These are phyloP conservation scores for Phytophthora agathidicida DNA, from an alignment of 352 stramenopile species.

Conservation along the genomic window DNA sequence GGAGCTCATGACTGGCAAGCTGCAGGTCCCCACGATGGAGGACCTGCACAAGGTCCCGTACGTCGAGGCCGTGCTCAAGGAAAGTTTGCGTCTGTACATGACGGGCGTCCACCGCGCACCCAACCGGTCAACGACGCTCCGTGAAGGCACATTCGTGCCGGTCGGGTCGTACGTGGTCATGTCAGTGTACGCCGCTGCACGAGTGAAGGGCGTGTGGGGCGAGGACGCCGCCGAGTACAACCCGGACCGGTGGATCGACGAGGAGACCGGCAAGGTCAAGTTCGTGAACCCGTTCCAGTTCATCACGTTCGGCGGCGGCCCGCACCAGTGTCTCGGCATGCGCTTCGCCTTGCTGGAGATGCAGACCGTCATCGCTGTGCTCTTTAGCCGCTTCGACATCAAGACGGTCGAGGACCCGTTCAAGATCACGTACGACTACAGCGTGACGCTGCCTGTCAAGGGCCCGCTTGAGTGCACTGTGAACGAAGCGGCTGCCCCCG, in stretches of 20 bases:
- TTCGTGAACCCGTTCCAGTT: slow-evolving; percentile 60
- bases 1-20: slow-evolving; percentile 34
- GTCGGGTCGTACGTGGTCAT: slow-evolving; percentile 57
- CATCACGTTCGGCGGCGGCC: slow-evolving; percentile 58
- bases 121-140: slow-evolving; percentile 53
- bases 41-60: slow-evolving; percentile 63
- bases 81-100: slow-evolving; percentile 72
- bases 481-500: slow-evolving; percentile 17
- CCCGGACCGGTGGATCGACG: slow-evolving; percentile 62
- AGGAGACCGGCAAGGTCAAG: slow-evolving; percentile 39
- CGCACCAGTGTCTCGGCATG: slow-evolving; percentile 59
- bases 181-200: slow-evolving; percentile 54
- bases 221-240: slow-evolving; percentile 48
- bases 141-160: slow-evolving; percentile 59
- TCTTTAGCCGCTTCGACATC: slow-evolving; percentile 51
- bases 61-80: slow-evolving; percentile 63
- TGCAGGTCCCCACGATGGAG: slow-evolving; percentile 47
- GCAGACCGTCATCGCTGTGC: slow-evolving; percentile 45
- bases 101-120: slow-evolving; percentile 45
- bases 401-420: slow-evolving; percentile 39
- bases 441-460: slow-evolving; percentile 45
- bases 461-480: slow-evolving; percentile 34
- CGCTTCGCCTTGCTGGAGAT: slow-evolving; percentile 56
- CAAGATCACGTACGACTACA: slow-evolving; percentile 50
- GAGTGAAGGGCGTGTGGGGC: slow-evolving; percentile 56